Base-by-base conservation (phyloP, 2,329 filamentous ascomycete genomes). In the Ophiocordyceps camponoti-leonardi region DNA sequence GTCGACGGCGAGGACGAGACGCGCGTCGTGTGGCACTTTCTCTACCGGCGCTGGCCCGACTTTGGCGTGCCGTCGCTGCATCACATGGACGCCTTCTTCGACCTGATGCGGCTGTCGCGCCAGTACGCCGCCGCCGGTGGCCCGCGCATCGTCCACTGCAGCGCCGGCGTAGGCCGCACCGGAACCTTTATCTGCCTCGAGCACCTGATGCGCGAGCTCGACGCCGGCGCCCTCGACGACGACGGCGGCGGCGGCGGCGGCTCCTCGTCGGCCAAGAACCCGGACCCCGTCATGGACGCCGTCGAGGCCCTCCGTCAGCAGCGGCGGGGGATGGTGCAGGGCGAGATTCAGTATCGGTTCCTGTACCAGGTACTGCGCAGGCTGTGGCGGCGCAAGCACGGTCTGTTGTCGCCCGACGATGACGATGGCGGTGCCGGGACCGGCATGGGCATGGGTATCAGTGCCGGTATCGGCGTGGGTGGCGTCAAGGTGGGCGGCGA, bases 171-270 rank as follows among this genome's bases (percentile, higher is more conserved):
- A 14, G 92, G 92, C 13, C 79, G 92, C 46, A 94, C 85, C 8
- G 92, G 92, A 31, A 96, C 92, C 0, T 98, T 96, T 58, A 94
- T 98, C 55, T 83, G 86, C 2, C 73, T 98, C n/a, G 92, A 96
- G 62, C 86, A 93, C 61, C 75, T 98, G 23, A 72, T 94, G 50
- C 74, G 80, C 33, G 86, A 95, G 61, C 71, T 96, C 11, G 79
- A 85, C 23, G 73, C 79, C 6, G 90, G 87, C 44, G 72, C 79
- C 20, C 64, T 94, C 44, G 67, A 75, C 50, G 13, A 22, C 16
- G 13, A 23, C 14, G 8, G 58, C 66, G 22, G 65, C 64, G 48
- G 64, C 69, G 45, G 53, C 66, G 22, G 65, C 64, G 48, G 64
- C 69, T 45, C 53, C 55, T 16, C 49, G 26, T 28, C 53, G 13